phyloP scores from a whole-genome alignment of 106 monocot species.

The Dendrobium huoshanense region DNA sequence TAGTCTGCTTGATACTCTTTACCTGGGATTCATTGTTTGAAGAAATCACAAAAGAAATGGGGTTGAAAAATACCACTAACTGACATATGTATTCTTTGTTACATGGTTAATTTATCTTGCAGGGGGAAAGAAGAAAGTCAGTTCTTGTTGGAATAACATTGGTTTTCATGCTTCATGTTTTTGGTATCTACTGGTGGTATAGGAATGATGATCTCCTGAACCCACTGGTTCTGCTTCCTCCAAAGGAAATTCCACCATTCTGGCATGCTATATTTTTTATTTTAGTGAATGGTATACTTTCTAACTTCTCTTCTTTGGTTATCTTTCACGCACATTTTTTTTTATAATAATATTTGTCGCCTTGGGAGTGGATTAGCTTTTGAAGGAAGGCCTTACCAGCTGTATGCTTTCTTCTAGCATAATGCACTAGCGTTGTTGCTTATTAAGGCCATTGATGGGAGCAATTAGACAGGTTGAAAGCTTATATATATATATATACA shows the following conservation, averaged over 20 bases:
- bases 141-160: constrained; percentile 67
- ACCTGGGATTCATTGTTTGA: neutral
- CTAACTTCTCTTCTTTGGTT: neutral
- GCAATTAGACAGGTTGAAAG: neutral
- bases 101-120: constrained; percentile 11
- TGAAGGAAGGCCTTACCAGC: neutral
- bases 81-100: neutral
- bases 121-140: constrained; percentile 80
- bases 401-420: neutral
- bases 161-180: constrained; percentile 68
- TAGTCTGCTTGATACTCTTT: neutral
- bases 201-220: constrained; percentile 64
- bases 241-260: constrained; percentile 87
- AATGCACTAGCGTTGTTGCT: neutral
- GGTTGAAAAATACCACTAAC: neutral
- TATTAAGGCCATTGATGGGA: neutral
- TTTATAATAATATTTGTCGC: neutral
- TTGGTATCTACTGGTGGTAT: constrained; percentile 90
- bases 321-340: neutral
- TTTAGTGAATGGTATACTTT: constrained; percentile 72
- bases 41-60: neutral
- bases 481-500: neutral
- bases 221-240: constrained; percentile 76
- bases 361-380: neutral
- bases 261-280: constrained; percentile 97